phyloP scores from a whole-genome alignment of 2,329 filamentous ascomycete genomes.

The Fusarium lyarnte region DNA sequence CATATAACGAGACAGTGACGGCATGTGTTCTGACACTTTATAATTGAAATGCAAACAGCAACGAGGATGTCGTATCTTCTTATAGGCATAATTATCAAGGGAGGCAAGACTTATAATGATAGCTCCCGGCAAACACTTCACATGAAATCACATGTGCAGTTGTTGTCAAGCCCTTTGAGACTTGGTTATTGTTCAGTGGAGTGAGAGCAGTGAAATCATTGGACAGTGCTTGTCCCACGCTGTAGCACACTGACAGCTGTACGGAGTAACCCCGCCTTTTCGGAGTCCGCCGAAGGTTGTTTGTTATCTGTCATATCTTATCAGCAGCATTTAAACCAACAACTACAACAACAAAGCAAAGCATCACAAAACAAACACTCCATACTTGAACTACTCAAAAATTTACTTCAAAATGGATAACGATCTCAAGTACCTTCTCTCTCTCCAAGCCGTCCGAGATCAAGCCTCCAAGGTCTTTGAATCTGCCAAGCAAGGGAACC shows the following conservation, averaged over 20 bases:
- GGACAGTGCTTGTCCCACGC: neutral
- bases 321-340: neutral
- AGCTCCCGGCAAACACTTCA: too few relatives aligned
- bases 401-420: conserved; percentile 1
- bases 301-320: neutral
- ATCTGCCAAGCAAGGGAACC: conserved; percentile 49
- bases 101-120: too few relatives aligned
- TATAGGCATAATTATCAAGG: too few relatives aligned
- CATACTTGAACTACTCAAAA: too few relatives aligned
- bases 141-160: too few relatives aligned
- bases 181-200: neutral
- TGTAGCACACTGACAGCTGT: neutral
- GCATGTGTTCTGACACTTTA: too few relatives aligned
- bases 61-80: too few relatives aligned
- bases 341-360: neutral
- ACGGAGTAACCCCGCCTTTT: neutral
- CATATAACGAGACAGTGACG: too few relatives aligned
- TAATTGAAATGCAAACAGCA: too few relatives aligned
- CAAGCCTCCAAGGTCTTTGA: conserved; percentile 46
- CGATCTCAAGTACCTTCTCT: conserved; percentile 46
- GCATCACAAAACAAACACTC: neutral
- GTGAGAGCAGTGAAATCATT: accelerated
- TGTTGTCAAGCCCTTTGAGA: too few relatives aligned
- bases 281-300: neutral
- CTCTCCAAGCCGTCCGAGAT: conserved; percentile 50